Evolutionary conservation across 129 eudicot species (phyloP).

Genomic region (Glebionis coronaria): DNA sequence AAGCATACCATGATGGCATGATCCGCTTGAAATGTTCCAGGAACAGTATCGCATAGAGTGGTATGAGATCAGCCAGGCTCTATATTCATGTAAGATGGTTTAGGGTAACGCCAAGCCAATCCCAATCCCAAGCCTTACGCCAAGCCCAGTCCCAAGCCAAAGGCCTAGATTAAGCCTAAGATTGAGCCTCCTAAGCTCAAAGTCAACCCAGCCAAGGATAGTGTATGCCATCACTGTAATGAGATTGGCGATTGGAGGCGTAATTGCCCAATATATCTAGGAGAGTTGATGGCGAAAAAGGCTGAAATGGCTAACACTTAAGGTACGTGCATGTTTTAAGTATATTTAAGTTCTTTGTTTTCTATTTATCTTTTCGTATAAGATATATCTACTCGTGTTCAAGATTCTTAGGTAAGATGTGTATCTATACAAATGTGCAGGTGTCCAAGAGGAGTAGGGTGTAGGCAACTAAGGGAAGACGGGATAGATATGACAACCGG

Average conservation of each 20-base stretch:
- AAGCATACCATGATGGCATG: constrained; percentile 43
- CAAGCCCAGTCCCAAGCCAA: no score
- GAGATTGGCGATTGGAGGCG: background rate
- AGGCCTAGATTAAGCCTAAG: no score
- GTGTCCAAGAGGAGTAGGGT: background rate
- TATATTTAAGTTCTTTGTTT: background rate
- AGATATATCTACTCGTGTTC: no score
- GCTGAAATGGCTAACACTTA: background rate
- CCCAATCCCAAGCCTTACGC: no score
- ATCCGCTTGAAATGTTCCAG: no score
- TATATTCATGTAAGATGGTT: no score
- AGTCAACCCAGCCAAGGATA: background rate
- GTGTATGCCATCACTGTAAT: background rate
- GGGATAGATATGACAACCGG: no score
- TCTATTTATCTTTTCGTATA: background rate
- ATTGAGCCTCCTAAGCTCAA: constrained; percentile 21
- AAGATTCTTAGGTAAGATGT: no score
- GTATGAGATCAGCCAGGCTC: no score
- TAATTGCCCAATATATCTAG: background rate
- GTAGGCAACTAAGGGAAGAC: background rate
- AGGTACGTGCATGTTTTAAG: background rate
- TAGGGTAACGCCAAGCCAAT: background rate
- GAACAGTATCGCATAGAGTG: no score
- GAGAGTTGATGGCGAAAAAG: background rate
- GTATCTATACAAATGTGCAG: background rate